Evolutionary conservation across 1,139 yeast species (phyloP), one percentile per base, ranked within the genome.

Genomic region (Pichia sp.): DNA sequence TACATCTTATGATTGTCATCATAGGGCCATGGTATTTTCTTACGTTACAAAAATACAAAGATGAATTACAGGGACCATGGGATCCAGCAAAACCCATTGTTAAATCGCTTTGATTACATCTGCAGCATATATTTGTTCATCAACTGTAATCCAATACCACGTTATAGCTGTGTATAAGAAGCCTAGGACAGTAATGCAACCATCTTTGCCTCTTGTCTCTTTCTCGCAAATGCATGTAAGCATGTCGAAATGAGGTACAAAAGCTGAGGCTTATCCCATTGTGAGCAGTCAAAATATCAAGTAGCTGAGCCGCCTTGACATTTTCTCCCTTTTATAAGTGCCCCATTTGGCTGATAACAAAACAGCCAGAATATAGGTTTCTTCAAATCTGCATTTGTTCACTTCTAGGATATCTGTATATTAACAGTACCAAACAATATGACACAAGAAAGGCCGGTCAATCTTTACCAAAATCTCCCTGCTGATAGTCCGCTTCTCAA

Each of bases 11-110:
- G 49, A 77, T 85, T 3, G 66, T 75, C 8, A 67, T 84, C n/a
- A 70, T 80, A 2, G 76, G 87, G 44, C 96, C 96, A 1, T 75
- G 77, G 43, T 85, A 88, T 70, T 83, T 87, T 60, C 68, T 87
- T 50, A 76, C 77, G 42, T 70, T 89, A 41, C 96, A 89, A 63
- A 79, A 82, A 67, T 88, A 88, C 65, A 89, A 89, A 67, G 87
- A 88, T 65, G 96, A 88, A 65, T 73, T 89, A 52, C 91, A 86
- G 67, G 96, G 96, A 0, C 96, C 96, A 0, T 89, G 96, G 96
- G 96, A 89, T 66, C 83, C 87, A 1, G 96, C 96, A 12, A 81
- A 78, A 62, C 96, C 96, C 0, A 67, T 72, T 13, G 66, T 75
- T 28, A 63, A 66, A 49, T 58, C 62, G 28, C 44, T 57, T 22